phyloP scores from a whole-genome alignment of 139 green algal genomes.

The Haematococcus lacustris region DNA sequence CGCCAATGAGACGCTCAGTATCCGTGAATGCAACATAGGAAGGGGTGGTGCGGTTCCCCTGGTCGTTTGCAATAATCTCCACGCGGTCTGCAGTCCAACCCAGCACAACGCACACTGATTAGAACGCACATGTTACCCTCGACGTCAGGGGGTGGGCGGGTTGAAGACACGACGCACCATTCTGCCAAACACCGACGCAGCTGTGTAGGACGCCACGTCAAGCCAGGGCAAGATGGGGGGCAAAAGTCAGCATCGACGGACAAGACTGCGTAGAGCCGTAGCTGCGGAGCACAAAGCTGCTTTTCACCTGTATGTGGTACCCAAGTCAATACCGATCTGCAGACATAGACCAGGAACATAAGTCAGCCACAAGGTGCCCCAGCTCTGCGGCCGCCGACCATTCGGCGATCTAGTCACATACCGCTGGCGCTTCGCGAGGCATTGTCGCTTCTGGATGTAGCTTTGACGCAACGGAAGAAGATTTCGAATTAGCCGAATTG shows the following conservation, averaged over 20 bases:
- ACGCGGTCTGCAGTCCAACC: conserved; percentile 69
- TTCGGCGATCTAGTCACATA: not conserved
- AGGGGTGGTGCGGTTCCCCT: conserved; percentile 88
- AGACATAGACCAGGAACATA: not conserved
- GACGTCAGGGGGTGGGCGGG: too few species aligned
- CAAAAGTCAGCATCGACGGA: too few species aligned
- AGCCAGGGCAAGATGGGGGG: too few species aligned
- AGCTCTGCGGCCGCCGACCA: not conserved
- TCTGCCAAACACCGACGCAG: conserved; percentile 84
- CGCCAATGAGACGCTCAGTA: conserved; percentile 91
- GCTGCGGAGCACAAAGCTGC: conserved; percentile 1
- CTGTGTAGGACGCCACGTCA: conserved; percentile 45
- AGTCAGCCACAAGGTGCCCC: not conserved
- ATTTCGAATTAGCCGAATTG: too few species aligned
- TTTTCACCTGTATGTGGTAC: conserved; percentile 30
- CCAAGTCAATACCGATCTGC: conserved; percentile 31
- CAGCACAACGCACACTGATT: too few species aligned
- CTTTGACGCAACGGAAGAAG: too few species aligned
- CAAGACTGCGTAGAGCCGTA: too few species aligned
- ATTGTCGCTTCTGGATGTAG: too few species aligned
- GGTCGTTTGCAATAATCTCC: conserved; percentile 93
- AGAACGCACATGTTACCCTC: too few species aligned
- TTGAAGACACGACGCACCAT: too few species aligned
- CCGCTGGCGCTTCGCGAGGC: conserved; percentile 2
- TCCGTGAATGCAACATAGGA: conserved; percentile 98